Evolutionary conservation across 306 rosid species (phyloP).

Genomic region (Cotoneaster glaucophyllus): DNA sequence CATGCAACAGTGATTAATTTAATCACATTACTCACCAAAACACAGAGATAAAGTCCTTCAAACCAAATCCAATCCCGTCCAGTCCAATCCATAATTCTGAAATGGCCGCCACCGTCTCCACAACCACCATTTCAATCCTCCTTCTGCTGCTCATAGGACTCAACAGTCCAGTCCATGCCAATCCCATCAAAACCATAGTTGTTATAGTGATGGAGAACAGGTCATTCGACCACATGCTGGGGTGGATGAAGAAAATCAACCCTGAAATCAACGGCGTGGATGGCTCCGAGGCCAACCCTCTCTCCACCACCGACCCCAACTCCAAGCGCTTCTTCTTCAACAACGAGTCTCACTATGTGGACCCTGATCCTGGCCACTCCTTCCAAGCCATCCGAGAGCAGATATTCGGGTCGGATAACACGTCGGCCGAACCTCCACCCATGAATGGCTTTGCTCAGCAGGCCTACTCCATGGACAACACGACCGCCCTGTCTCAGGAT

Average conservation of each 20-base stretch:
- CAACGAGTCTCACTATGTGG: slow-evolving; percentile 46
- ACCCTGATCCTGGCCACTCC: slow-evolving; percentile 93
- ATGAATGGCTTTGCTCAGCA: slow-evolving; percentile 90
- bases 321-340: slow-evolving; percentile 44
- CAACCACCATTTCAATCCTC: not conserved
- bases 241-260: slow-evolving; percentile 86
- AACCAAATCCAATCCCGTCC: not conserved
- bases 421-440: slow-evolving; percentile 45
- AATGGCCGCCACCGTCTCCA: not conserved
- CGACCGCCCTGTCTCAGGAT: slow-evolving; percentile 36
- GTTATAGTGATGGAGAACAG: slow-evolving; percentile 89
- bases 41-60: not conserved
- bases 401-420: slow-evolving; percentile 54
- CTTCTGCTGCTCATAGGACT: slow-evolving; percentile 7
- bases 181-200: slow-evolving; percentile 71
- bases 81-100: not conserved
- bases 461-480: slow-evolving; percentile 69
- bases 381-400: slow-evolving; percentile 81
- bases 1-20: not conserved
- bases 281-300: slow-evolving; percentile 46
- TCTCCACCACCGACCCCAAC: slow-evolving; percentile 41
- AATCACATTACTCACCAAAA: not conserved
- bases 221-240: slow-evolving; percentile 94
- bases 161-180: not conserved
- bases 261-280: slow-evolving; percentile 69